Conservation (phyloP, 306 rosid genomes). For the Vachellia collinsii region DNA sequence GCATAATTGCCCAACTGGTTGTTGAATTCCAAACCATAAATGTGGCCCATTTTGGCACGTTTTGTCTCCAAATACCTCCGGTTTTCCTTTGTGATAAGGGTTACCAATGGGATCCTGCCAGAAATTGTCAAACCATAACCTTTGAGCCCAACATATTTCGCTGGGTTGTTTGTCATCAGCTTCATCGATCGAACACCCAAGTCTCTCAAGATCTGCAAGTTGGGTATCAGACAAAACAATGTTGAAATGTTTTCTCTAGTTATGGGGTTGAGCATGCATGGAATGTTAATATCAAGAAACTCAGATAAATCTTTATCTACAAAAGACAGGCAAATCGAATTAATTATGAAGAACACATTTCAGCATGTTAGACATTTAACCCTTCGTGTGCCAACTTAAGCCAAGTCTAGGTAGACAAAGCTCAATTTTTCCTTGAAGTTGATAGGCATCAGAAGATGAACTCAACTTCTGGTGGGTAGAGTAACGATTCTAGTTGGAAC, state of each 20-base stretch:
- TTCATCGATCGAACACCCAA: constrained; percentile 85
- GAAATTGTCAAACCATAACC: constrained; percentile 81
- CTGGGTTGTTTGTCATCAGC: constrained; percentile 89
- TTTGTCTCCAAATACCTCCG: constrained; percentile 75
- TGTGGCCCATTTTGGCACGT: constrained; percentile 78
- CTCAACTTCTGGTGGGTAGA: not conserved
- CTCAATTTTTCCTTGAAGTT: not conserved
- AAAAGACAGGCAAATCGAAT: not conserved
- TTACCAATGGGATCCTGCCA: constrained; percentile 74
- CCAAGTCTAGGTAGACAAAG: not conserved
- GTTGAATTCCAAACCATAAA: constrained; percentile 51
- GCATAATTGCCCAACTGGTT: constrained; percentile 42
- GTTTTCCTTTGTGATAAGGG: constrained; percentile 78
- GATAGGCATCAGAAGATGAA: not conserved
- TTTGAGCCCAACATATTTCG: constrained; percentile 78
- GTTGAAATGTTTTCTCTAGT: not conserved
- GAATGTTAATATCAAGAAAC: not conserved
- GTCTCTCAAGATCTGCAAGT: constrained; percentile 70
- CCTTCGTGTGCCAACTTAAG: not conserved
- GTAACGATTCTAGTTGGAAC: not conserved
- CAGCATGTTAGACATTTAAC: not conserved
- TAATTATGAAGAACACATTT: not conserved
- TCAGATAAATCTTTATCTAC: not conserved
- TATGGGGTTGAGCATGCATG: not conserved
- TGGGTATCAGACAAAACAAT: constrained; percentile 23